Evolutionary conservation across 768 basidiomycete species (phyloP).

Genomic region (Macrolepiota fuliginosa): DNA sequence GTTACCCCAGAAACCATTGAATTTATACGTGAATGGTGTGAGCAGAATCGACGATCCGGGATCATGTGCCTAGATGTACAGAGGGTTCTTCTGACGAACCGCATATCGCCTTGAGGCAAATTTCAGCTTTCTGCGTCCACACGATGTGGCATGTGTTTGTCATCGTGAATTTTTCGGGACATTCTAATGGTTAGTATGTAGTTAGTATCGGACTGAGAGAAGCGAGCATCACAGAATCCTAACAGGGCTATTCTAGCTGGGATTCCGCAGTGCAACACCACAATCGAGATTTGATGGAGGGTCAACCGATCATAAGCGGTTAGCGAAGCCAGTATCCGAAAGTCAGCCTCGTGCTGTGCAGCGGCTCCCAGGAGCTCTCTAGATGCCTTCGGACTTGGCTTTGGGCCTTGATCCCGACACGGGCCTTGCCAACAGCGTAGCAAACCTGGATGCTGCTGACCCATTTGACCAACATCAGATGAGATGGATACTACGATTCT

Average conservation of each 20-base stretch:
- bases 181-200: background rate
- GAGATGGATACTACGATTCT: background rate
- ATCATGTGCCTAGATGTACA: constrained; percentile 9
- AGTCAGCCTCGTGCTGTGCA: constrained; percentile 1
- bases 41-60: background rate
- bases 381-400: background rate
- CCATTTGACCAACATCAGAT: background rate
- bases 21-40: constrained; percentile 3
- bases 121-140: background rate
- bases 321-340: background rate
- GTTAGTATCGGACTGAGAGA: background rate
- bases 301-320: background rate
- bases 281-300: constrained; percentile 10
- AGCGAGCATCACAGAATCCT: background rate
- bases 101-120: background rate
- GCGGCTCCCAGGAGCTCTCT: background rate
- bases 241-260: constrained; percentile 2
- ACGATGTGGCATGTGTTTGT: background rate
- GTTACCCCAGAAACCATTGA: background rate
- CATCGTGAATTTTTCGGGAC: constrained; percentile 6
- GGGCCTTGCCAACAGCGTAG: too few relatives aligned
- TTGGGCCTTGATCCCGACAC: background rate
- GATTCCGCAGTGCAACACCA: background rate
- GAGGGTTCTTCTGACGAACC: background rate
- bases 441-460: too few relatives aligned